Evolutionary conservation across 768 basidiomycete genomes (phyloP).

Genomic region (Tulasnella sp.): DNA sequence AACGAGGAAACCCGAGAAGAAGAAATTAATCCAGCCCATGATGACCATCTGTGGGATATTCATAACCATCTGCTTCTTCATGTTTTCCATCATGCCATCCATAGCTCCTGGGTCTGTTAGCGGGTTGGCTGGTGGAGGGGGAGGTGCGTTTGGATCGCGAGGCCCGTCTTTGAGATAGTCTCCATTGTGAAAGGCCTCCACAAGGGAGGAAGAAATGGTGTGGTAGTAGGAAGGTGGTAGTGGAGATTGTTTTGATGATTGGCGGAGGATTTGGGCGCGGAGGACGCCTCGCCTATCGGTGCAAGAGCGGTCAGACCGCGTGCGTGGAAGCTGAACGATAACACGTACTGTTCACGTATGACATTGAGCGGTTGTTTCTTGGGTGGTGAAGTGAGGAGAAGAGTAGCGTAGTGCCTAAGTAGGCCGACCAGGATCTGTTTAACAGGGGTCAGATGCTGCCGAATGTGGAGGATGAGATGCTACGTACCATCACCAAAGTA

Average conservation of each 20-base stretch:
- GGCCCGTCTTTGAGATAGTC: conserved; percentile 86
- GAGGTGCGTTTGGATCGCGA: conserved; percentile 52
- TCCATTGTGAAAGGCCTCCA: conserved; percentile 70
- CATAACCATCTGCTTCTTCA: conserved; percentile 99
- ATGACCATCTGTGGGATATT: conserved; percentile 99
- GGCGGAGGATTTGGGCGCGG: conserved; percentile 81
- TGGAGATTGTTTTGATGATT: conserved; percentile 79
- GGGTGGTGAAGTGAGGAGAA: conserved; percentile 80
- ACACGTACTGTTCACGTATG: conserved; percentile 84
- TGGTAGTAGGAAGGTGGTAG: conserved; percentile 73
- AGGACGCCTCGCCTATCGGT: conserved; percentile 67
- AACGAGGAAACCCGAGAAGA: conserved; percentile 97
- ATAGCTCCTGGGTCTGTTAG: conserved; percentile 88
- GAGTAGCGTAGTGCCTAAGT: conserved; percentile 87
- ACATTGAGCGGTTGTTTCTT: conserved; percentile 77
- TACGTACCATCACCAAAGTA: conserved; percentile 90
- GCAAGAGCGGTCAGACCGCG: conserved; percentile 14
- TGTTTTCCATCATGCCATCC: conserved; percentile 98
- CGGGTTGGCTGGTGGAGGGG: conserved; percentile 77
- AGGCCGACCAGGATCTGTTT: conserved; percentile 92
- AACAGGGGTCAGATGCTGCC: not conserved
- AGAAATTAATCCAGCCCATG: conserved; percentile 99
- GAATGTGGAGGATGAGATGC: conserved; percentile 9
- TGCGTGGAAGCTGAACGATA: conserved; percentile 35
- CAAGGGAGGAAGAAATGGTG: conserved; percentile 74